A percentile compares a stretch with the other conserved stretches of the same genome.
Conservation (phyloP, 2,329 filamentous ascomycete species). For the Emydomyces testavorans region DNA sequence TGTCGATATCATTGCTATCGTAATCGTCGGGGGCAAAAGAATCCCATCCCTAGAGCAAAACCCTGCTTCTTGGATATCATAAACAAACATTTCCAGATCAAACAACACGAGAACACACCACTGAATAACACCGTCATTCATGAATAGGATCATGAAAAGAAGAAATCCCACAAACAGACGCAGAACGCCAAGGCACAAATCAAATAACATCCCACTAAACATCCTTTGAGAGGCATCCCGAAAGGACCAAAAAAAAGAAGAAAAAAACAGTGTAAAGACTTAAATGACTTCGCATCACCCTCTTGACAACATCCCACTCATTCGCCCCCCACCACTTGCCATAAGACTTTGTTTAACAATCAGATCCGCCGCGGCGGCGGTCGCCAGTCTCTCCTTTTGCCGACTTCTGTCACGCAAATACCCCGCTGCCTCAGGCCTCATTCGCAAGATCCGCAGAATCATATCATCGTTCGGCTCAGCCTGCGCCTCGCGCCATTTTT, state of each 20-base stretch:
- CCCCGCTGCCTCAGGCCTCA: conserved; percentile 77
- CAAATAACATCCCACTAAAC: background rate
- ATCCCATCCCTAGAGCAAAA: background rate
- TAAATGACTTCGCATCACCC: background rate
- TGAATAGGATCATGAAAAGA: background rate
- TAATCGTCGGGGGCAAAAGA: background rate
- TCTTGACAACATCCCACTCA: conserved; percentile 35
- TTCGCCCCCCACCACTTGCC: conserved; percentile 43
- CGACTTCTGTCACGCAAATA: conserved; percentile 85
- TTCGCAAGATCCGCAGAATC: conserved; percentile 86
- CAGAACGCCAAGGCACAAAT: background rate
- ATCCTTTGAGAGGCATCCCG: background rate
- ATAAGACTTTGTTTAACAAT: conserved; percentile 88
- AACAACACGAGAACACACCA: background rate
- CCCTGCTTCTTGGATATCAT: conserved; percentile 5
- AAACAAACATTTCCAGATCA: background rate
- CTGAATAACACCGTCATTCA: background rate
- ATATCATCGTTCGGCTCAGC: conserved; percentile 96
- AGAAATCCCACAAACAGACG: no score
- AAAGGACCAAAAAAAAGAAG: background rate
- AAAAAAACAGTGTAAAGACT: no score
- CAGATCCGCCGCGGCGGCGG: conserved; percentile 78
- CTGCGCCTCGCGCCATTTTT: conserved; percentile 88
- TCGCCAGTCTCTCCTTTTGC: conserved; percentile 86
- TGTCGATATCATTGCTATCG: conserved; percentile 1